phyloP scores from a whole-genome alignment of 2,329 filamentous ascomycete genomes.

The Coniochaeta ligniaria region DNA sequence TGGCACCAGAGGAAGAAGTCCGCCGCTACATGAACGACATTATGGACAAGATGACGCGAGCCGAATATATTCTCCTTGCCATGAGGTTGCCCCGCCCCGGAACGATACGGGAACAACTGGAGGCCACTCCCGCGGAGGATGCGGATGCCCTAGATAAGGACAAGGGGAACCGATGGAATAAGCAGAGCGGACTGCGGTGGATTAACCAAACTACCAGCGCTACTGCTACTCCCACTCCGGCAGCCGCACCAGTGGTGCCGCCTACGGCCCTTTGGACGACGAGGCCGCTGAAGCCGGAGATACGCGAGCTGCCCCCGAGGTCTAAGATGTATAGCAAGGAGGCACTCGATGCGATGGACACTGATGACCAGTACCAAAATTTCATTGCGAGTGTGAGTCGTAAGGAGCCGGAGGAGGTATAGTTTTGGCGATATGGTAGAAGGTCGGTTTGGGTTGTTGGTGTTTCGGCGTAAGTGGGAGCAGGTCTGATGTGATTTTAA shows the following conservation, averaged over 20 bases:
- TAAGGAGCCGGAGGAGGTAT: constrained; percentile 15
- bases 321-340: constrained; percentile 15
- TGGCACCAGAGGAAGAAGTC: constrained; percentile 57
- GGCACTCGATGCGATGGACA: constrained; percentile 27
- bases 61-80: constrained; percentile 59
- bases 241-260: constrained; percentile 20
- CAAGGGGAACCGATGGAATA: constrained; percentile 9
- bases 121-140: constrained; percentile 18
- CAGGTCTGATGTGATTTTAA: too few relatives aligned
- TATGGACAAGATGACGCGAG: constrained; percentile 62
- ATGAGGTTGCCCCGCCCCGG: constrained; percentile 51
- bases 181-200: constrained; percentile 5
- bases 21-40: constrained; percentile 62
- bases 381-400: constrained; percentile 33
- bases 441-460: background rate
- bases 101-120: constrained; percentile 21
- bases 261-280: constrained; percentile 15
- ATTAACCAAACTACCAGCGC: background rate
- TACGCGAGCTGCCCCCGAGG: constrained; percentile 10
- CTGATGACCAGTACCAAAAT: constrained; percentile 38
- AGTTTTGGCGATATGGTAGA: background rate
- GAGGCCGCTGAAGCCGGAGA: constrained; percentile 18
- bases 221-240: constrained; percentile 2
- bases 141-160: constrained; percentile 1
- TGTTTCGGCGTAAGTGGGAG: background rate